Base-by-base conservation (phyloP, 2,329 filamentous ascomycete genomes). In the Pezicula radicicola region DNA sequence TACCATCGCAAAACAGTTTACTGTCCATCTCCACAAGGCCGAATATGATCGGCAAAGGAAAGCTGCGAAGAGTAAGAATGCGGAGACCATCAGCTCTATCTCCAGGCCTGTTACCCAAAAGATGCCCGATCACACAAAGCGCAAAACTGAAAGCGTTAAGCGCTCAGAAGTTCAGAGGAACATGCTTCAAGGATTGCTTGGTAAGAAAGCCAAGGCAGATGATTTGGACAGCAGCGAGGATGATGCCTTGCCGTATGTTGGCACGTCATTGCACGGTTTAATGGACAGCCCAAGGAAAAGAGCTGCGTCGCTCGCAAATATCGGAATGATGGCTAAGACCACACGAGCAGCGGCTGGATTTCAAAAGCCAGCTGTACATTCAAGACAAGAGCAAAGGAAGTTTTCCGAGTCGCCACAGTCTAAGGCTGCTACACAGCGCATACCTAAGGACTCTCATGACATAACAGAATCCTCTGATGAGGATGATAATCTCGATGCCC, bases 11-110 rank as follows among this genome's bases (percentile, higher is more conserved):
- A 80, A 83, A 48, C 72, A 75, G 3, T 93, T 89, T 68, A 93
- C 89, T 0, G 78, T 79, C 5, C 88, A 91, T 66, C 77, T 93
- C 2, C 88, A 92, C 64, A 80, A 84, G n/a, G 87, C 84, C 15
- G 88, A 91, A 67, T 93, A 93, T 65, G 76, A 83, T 52, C 79
- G 85, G 4, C 77, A 89, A 42, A 87, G 87, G 66, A 70, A 73
- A 33, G 70, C 74, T 35, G 80, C 83, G 3, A 79, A 74, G 56
- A 65, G 72, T 9, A 76, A 78, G 46, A 84, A 84, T 56, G 77
- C 77, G 1, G 74, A 75, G 2, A 68, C 67, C 7, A 68, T 76
- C 44, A 63, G 61, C 45, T 64, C 63, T 1, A 69, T 76, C 7
- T 68, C 66, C 12, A 63, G 73, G 35, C 70, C 70, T 2, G 72